These are phyloP conservation scores for Novymonas esmeraldas DNA, from an alignment of 208 protist genomes.

Conservation along the genomic window DNA sequence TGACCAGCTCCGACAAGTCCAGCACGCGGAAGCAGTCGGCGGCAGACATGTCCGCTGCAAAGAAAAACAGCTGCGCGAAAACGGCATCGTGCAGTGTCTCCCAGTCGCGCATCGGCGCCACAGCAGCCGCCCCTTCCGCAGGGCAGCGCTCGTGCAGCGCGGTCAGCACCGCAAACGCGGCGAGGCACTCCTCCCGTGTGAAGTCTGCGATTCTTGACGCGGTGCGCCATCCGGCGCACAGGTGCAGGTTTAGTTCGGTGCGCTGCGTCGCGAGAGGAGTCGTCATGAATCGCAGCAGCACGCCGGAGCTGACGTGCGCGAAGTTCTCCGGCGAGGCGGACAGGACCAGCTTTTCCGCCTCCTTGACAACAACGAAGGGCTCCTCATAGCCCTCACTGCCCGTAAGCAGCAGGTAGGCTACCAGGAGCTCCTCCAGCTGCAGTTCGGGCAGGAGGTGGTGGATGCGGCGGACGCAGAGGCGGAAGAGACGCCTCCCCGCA, in stretches of 20 bases:
- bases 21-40: conserved; percentile 50
- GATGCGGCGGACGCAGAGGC: conserved; percentile 46
- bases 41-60: conserved; percentile 32
- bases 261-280: conserved; percentile 14
- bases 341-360: conserved; percentile 42
- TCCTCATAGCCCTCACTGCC: conserved; percentile 33
- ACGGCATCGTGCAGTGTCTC: conserved; percentile 50
- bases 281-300: conserved; percentile 37
- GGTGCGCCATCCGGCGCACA: conserved; percentile 15
- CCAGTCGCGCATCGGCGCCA: conserved; percentile 22
- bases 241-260: conserved; percentile 8
- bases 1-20: conserved; percentile 57
- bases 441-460: conserved; percentile 51
- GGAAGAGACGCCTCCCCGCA: conserved; percentile 40
- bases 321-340: conserved; percentile 17
- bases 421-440: conserved; percentile 39
- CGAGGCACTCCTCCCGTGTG: conserved; percentile 23
- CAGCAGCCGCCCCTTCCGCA: conserved; percentile 14
- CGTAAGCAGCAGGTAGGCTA: conserved; percentile 35
- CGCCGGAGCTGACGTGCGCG: conserved; percentile 11
- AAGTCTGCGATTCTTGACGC: conserved; percentile 28
- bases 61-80: conserved; percentile 59
- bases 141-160: conserved; percentile 16
- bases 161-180: conserved; percentile 20
- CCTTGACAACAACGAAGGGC: conserved; percentile 57